Evolutionary conservation across 352 stramenopile genomes (phyloP), one percentile per base, ranked within the genome.

Genomic region (Phytophthora citricola): DNA sequence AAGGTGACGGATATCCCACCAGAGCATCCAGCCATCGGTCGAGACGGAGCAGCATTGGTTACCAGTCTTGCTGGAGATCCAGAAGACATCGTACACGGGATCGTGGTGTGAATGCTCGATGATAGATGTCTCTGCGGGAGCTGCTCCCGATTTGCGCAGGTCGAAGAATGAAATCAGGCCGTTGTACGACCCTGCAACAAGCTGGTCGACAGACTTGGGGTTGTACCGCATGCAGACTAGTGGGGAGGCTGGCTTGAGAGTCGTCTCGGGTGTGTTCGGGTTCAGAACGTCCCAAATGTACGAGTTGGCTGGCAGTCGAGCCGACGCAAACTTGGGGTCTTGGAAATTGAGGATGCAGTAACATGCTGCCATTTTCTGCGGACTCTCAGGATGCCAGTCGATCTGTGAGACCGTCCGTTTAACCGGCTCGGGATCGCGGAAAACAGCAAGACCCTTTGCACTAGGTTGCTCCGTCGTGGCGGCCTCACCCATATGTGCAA

Each of bases 261-360:
- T 97, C 27, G 93, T 93, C 69, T 98, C 93, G 29, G 97, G 97
- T 11, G 94, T 98, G 68, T 99, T 99, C 7, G 97, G 97, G 77
- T 99, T 99, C 63, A 96, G 80, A 20, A 99, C 94, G 65, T 99
- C 97, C 97, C 97, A 99, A 57, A 99, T 98, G 72, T 98, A 99
- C 43, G 82, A 90, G 55, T 90, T 93, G 22, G 86, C 89, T 20
- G 91, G 81, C 64, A 92, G 85, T 24, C 91, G 79, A 6, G 80
- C 75, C 49, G 78, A 89, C 14, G 80, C 85, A 56, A 98, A 98
- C 52, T 97, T 93, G 27, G 94, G 86, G 64, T 99, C 97, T 71
- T 99, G 96, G 63, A 99, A 99, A 63, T 94, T 96, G 27, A 98
- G 81, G 49, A 98, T 95, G 52, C 91, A 97, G 73, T 99, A 99